Base-by-base conservation (phyloP, 169 alveolate genomes). In the Plasmodium coatneyi region DNA sequence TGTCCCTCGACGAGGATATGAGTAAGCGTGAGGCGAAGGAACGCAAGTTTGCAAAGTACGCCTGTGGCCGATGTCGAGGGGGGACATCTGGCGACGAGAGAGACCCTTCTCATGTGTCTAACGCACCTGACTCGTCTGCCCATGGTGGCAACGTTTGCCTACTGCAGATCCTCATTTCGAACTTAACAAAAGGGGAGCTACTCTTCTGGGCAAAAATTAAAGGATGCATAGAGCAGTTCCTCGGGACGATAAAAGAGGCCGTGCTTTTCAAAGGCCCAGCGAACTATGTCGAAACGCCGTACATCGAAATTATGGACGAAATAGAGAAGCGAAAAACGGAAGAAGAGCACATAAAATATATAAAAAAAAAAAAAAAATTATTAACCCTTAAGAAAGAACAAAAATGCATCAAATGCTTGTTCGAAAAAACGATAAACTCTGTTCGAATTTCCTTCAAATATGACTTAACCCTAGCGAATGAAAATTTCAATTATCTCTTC, bases 391-490 rank as follows among this genome's bases (percentile, higher is more conserved):
- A 49, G 32, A 87, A 87, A 60, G 54, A 87, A 76, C 79, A 66
- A 56, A 87, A 87, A 79, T 78, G 56, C 43, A 87, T 87, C 22
- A 87, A 87, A 5, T 87, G 89, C 28, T 28, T 87, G 46, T 87
- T 87, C 71, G 93, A 87, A 87, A 78, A 60, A 41, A 78, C 93
- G 39, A n/a, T 78, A 19, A 87, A 87, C 80, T 87, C 93, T 19
- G 41, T 87, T 70, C 25, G 93, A n/a, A 87, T 87, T 78, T 87
- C 93, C 12, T 28, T 87, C 25, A 87, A 87, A 79, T 87, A 87
- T 87, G 81, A 39, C n/a, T 19, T 87, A 22, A 32, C 52, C 28
- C 49, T 70, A 32, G 16, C 36, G 25, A 56, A 43, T 39, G 19
- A 87, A 36, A 87, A 87, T 39, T 87, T 87, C 46, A n/a, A 52